Evolutionary conservation across 2,329 filamentous ascomycete species (phyloP).

Genomic region (Xylaria polymorpha): DNA sequence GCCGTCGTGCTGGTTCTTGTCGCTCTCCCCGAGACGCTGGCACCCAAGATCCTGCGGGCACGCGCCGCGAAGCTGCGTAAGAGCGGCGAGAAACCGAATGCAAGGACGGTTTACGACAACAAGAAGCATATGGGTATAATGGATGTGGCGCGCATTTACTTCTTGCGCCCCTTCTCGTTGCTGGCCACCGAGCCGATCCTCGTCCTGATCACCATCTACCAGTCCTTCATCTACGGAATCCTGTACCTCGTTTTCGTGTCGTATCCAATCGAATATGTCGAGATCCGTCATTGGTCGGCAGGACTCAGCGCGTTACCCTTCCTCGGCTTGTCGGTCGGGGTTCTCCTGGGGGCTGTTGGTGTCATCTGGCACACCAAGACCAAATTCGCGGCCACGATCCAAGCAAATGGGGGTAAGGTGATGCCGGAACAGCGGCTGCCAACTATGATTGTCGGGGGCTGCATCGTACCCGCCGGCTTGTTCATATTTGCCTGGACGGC

Average conservation of each 20-base stretch:
- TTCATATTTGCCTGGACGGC: conserved; percentile 36
- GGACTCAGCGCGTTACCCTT: conserved; percentile 59
- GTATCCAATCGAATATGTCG: conserved; percentile 59
- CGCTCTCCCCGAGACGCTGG: conserved; percentile 34
- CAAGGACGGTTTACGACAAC: conserved; percentile 25
- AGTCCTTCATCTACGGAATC: conserved; percentile 59
- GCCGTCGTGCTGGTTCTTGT: conserved; percentile 29
- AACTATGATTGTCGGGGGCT: conserved; percentile 32
- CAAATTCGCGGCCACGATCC: conserved; percentile 24
- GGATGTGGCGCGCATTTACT: conserved; percentile 33
- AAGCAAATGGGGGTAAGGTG: conserved; percentile 30
- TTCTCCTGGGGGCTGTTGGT: conserved; percentile 43
- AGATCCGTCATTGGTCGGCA: conserved; percentile 55
- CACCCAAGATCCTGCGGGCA: conserved; percentile 46
- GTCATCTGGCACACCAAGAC: conserved; percentile 37
- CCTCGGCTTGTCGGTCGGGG: conserved; percentile 58
- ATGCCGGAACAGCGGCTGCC: conserved; percentile 32
- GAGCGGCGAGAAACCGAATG: conserved; percentile 32
- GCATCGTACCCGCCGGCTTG: conserved; percentile 25
- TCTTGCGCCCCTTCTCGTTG: conserved; percentile 48
- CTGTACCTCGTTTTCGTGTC: conserved; percentile 60
- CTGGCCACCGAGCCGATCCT: conserved; percentile 61
- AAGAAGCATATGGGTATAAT: conserved; percentile 21
- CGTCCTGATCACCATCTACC: conserved; percentile 57
- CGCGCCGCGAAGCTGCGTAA: conserved; percentile 41